phyloP scores from a whole-genome alignment of 1,139 yeast species.

The Geotrichum restrictum region DNA sequence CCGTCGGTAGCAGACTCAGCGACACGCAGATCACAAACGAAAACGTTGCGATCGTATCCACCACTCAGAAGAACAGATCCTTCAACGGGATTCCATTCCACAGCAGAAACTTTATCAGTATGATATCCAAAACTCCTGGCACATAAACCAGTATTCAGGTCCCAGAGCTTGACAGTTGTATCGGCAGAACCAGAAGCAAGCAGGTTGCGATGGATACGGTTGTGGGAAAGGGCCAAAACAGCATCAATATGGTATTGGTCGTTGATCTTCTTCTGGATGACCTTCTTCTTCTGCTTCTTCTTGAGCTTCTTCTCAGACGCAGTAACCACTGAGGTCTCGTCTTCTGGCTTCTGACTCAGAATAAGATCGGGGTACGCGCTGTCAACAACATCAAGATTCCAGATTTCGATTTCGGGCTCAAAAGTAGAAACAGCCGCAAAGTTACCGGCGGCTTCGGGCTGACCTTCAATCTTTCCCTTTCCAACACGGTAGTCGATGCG shows the following conservation, averaged over 20 bases:
- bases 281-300: conserved; percentile 53
- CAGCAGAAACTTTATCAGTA: conserved; percentile 75
- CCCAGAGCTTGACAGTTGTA: conserved; percentile 93
- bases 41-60: conserved; percentile 83
- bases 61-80: conserved; percentile 84
- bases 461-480: conserved; percentile 24
- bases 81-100: conserved; percentile 78
- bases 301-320: conserved; percentile 37
- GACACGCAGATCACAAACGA: conserved; percentile 79
- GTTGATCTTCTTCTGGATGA: conserved; percentile 49
- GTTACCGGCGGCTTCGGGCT: conserved; percentile 55
- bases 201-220: conserved; percentile 74
- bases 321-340: conserved; percentile 42
- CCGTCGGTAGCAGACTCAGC: conserved; percentile 50
- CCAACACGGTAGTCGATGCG: conserved; percentile 71
- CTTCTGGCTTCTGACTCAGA: conserved; percentile 69
- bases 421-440: conserved; percentile 96
- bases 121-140: conserved; percentile 54
- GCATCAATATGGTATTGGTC: conserved; percentile 91
- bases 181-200: conserved; percentile 96
- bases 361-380: conserved; percentile 93
- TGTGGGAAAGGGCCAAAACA: conserved; percentile 80
- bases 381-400: conserved; percentile 92
- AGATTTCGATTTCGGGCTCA: conserved; percentile 94
- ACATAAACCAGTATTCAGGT: conserved; percentile 66